Conservation (phyloP, 208 protist species). For the Porcisia deanei region DNA sequence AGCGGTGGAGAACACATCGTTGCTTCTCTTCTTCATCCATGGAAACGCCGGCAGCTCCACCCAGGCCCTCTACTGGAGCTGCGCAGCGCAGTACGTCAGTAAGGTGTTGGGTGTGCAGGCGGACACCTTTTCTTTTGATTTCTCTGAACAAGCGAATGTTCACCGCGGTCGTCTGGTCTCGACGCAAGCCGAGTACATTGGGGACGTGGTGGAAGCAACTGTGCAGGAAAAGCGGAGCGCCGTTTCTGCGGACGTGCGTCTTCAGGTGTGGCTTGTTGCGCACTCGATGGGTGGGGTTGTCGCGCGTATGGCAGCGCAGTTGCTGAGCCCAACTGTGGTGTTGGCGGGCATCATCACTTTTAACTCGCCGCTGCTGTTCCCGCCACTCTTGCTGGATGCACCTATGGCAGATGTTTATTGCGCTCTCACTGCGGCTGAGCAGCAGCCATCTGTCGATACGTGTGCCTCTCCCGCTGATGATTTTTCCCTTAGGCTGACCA, state of each 20-base stretch:
- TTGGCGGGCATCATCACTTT: constrained; percentile 48
- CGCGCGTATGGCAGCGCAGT: constrained; percentile 32
- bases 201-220: constrained; percentile 31
- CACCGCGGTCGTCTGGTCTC: constrained; percentile 50
- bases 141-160: constrained; percentile 48
- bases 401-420: constrained; percentile 43
- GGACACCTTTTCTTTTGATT: constrained; percentile 41
- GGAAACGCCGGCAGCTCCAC: constrained; percentile 46
- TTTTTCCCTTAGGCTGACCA: background rate
- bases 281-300: constrained; percentile 71
- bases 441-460: background rate
- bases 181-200: constrained; percentile 49
- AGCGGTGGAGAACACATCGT: background rate
- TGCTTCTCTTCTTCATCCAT: constrained; percentile 51
- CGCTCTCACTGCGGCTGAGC: constrained; percentile 18
- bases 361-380: constrained; percentile 47
- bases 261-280: constrained; percentile 44
- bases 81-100: constrained; percentile 16
- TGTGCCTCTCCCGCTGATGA: background rate
- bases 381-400: constrained; percentile 47
- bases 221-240: background rate
- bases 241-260: background rate
- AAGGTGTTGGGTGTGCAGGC: background rate
- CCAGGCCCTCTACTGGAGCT: constrained; percentile 37
- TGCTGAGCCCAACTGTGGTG: constrained; percentile 11